These are phyloP conservation scores for Zygoascus tannicola DNA, from an alignment of 805 yeast species.

Conservation along the genomic window DNA sequence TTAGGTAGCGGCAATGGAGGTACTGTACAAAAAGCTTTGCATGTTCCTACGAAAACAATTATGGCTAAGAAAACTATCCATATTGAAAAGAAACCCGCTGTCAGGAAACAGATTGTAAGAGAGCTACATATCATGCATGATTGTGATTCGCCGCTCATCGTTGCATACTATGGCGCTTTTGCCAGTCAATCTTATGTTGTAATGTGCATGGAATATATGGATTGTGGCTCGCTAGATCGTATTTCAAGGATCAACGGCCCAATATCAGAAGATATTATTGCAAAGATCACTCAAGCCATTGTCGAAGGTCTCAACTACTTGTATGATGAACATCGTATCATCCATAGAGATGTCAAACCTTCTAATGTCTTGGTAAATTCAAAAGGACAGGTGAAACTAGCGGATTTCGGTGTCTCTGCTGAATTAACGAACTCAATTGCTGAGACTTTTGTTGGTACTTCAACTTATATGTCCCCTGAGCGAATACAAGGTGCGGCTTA, in stretches of 20 bases:
- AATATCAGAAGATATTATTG: conserved; percentile 57
- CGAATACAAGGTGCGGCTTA: conserved; percentile 91
- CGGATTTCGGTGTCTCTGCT: conserved; percentile 95
- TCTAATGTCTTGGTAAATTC: conserved; percentile 84
- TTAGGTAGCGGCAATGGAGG: conserved; percentile 95
- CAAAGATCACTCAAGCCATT: conserved; percentile 66
- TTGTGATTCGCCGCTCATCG: conserved; percentile 70
- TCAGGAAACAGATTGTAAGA: conserved; percentile 74
- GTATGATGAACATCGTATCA: conserved; percentile 75
- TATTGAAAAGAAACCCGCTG: conserved; percentile 69
- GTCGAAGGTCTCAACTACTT: conserved; percentile 73
- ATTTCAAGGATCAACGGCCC: conserved; percentile 54
- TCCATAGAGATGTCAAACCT: conserved; percentile 95
- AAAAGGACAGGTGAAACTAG: conserved; percentile 77
- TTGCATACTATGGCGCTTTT: conserved; percentile 87
- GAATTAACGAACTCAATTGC: conserved; percentile 90
- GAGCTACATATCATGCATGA: conserved; percentile 88
- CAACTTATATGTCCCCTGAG: conserved; percentile 97
- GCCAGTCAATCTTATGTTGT: conserved; percentile 63
- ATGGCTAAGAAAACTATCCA: conserved; percentile 89
- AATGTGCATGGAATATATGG: conserved; percentile 93
- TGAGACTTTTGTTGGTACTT: conserved; percentile 96
- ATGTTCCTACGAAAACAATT: conserved; percentile 74
- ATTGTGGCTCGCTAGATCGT: conserved; percentile 85
- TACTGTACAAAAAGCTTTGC: conserved; percentile 77